These are phyloP conservation scores for Neopestalotiopsis sp. DNA, from an alignment of 2,329 filamentous ascomycete genomes.

Conservation along the genomic window DNA sequence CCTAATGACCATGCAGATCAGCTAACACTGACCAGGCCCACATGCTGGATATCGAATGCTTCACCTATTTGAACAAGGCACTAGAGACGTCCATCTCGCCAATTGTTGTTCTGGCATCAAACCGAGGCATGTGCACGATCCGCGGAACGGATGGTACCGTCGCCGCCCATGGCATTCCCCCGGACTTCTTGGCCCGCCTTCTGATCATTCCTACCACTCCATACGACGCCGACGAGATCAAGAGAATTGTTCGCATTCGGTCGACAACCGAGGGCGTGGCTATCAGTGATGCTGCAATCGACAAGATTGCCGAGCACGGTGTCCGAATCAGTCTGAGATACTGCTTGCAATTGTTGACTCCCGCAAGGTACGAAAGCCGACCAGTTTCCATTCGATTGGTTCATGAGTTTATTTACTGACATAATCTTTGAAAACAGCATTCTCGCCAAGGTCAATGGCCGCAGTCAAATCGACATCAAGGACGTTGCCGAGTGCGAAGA, in stretches of 20 bases:
- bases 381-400: constrained; percentile 20
- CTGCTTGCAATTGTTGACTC: constrained; percentile 88
- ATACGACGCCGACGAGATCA: constrained; percentile 88
- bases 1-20: constrained; percentile 8
- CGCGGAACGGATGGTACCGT: constrained; percentile 82
- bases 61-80: constrained; percentile 98
- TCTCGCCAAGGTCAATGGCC: constrained; percentile 82
- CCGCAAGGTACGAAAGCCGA: constrained; percentile 66
- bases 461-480: constrained; percentile 75
- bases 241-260: constrained; percentile 85
- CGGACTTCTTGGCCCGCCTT: constrained; percentile 90
- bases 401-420: constrained; percentile 17
- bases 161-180: constrained; percentile 90
- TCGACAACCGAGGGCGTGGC: constrained; percentile 80
- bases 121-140: constrained; percentile 92
- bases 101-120: constrained; percentile 96
- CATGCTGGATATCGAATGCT: constrained; percentile 99
- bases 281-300: constrained; percentile 81
- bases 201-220: constrained; percentile 95
- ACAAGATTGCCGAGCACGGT: constrained; percentile 86
- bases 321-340: constrained; percentile 90
- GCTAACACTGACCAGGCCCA: constrained; percentile 69
- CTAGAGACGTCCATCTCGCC: constrained; percentile 93
- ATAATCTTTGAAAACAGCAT: constrained; percentile 59
- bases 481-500: constrained; percentile 84